A percentile compares a stretch with the other conserved stretches of the same genome.
These are phyloP conservation scores for Hanseniaspora pseudoguilliermondii DNA, from an alignment of 805 yeast species.

Conservation along the genomic window DNA sequence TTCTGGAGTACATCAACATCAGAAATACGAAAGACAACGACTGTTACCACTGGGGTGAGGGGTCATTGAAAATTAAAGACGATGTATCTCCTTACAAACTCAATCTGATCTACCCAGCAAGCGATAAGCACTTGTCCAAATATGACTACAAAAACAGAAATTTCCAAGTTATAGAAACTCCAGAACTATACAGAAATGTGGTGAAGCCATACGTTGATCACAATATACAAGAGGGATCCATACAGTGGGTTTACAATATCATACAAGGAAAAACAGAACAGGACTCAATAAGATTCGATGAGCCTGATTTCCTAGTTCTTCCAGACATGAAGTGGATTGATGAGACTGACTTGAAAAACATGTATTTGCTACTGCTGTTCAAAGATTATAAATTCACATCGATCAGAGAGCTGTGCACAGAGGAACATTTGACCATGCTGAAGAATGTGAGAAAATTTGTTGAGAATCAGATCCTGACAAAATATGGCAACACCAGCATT, in stretches of 20 bases:
- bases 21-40: constrained; percentile 40
- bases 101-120: constrained; percentile 79
- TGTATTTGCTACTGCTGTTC: constrained; percentile 58
- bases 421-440: constrained; percentile 47
- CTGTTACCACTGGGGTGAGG: constrained; percentile 71
- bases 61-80: constrained; percentile 26
- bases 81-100: constrained; percentile 39
- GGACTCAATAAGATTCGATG: constrained; percentile 61
- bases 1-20: background rate
- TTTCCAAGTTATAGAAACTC: constrained; percentile 67
- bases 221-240: constrained; percentile 54
- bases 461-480: constrained; percentile 33
- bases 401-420: constrained; percentile 53
- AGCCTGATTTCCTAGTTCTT: constrained; percentile 49
- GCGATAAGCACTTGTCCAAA: constrained; percentile 69
- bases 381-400: constrained; percentile 26
- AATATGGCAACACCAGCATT: constrained; percentile 34
- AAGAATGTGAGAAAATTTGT: constrained; percentile 35
- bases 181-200: constrained; percentile 47
- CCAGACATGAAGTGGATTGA: constrained; percentile 98
- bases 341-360: constrained; percentile 53
- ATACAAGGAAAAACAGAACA: constrained; percentile 70
- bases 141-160: constrained; percentile 41
- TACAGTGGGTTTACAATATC: constrained; percentile 85
- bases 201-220: constrained; percentile 68